Percentiles rank a stretch among this genome's conserved stretches.
These are phyloP conservation scores for Eucalyptus sideroxylon DNA, from an alignment of 345 rosid genomes.

Conservation along the genomic window DNA sequence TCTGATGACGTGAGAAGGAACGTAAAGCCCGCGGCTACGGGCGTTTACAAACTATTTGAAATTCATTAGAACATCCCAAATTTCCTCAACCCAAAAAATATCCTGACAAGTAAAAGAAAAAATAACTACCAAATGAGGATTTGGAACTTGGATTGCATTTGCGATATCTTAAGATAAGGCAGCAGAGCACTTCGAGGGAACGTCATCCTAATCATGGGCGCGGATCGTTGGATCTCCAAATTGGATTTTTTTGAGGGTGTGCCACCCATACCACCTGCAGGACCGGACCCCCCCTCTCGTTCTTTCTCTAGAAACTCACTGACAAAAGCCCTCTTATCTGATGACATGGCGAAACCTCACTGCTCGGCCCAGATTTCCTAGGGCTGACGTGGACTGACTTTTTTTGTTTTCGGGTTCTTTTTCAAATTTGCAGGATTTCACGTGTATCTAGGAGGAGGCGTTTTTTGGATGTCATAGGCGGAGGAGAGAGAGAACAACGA, in stretches of 20 bases:
- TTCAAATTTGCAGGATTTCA: slow-evolving; percentile 6
- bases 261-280: background rate
- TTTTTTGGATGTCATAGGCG: slow-evolving; percentile 8
- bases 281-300: background rate
- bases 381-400: slow-evolving; percentile 22
- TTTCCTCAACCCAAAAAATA: background rate
- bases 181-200: background rate
- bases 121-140: background rate
- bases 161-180: background rate
- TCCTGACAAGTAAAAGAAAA: background rate
- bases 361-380: slow-evolving; percentile 28
- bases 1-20: background rate
- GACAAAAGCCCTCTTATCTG: slow-evolving; percentile 26
- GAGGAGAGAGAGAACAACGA: background rate
- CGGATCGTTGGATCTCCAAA: background rate
- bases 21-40: background rate
- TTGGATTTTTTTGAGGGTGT: background rate
- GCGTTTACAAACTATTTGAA: background rate
- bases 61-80: background rate
- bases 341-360: slow-evolving; percentile 12
- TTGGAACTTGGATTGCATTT: background rate
- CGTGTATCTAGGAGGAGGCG: slow-evolving; percentile 21
- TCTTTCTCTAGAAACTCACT: background rate
- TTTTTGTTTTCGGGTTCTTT: background rate
- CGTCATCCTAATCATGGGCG: background rate